These are phyloP conservation scores for Sporothrix curviconia DNA, from an alignment of 2,329 filamentous ascomycete species.

Conservation along the genomic window DNA sequence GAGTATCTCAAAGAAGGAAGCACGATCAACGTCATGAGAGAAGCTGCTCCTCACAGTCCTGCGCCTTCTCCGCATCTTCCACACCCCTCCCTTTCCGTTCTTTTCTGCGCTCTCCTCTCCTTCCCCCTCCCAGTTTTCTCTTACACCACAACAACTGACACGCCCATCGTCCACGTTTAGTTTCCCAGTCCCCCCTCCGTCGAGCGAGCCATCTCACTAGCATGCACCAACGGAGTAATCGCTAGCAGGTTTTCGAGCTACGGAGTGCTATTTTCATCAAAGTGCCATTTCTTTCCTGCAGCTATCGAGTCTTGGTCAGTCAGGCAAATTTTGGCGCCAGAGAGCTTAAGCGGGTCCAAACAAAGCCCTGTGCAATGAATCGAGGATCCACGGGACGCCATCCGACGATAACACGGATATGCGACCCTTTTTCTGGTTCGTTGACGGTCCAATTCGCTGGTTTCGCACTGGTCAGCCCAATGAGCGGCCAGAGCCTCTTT, in stretches of 20 bases:
- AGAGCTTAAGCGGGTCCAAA: background rate
- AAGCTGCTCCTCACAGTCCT: no score
- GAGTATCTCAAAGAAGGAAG: slow-evolving; percentile 6
- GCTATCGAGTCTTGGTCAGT: no score
- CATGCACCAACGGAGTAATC: background rate
- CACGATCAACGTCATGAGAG: background rate
- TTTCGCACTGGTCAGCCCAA: no score
- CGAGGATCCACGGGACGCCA: background rate
- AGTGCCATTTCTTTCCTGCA: background rate
- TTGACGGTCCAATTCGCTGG: no score
- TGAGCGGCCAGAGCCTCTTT: background rate
- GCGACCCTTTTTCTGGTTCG: no score
- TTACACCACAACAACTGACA: background rate
- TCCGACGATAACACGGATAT: background rate
- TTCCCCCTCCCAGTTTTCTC: background rate
- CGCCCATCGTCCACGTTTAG: background rate
- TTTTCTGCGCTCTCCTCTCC: background rate
- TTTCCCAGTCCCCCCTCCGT: background rate
- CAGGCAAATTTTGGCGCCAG: background rate
- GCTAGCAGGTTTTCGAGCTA: background rate
- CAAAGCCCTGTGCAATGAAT: no score
- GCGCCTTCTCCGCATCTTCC: background rate
- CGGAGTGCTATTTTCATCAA: slow-evolving; percentile 1
- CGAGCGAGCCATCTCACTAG: background rate
- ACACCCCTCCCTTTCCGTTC: background rate